Evolutionary conservation across 108 stramenopile genomes (phyloP).

Genomic region (Fragilariopsis cylindrus): DNA sequence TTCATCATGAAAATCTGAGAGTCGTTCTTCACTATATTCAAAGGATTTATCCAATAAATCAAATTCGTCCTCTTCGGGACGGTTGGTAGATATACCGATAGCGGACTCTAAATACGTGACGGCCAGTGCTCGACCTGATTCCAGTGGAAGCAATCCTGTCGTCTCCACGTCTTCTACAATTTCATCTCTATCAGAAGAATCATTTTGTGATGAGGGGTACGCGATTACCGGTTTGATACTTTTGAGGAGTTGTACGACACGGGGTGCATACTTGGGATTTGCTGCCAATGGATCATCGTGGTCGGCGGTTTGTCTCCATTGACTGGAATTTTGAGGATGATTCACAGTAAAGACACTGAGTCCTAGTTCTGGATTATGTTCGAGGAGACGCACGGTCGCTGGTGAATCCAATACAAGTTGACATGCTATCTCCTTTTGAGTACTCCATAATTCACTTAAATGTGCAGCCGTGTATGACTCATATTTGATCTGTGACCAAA

Average conservation of each 20-base stretch:
- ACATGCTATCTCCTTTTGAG: slow-evolving; percentile 56
- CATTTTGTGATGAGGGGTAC: neutral
- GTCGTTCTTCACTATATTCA: slow-evolving; percentile 45
- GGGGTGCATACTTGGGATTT: slow-evolving; percentile 54
- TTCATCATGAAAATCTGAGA: slow-evolving; percentile 86
- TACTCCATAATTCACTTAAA: slow-evolving; percentile 82
- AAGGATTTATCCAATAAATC: slow-evolving; percentile 35
- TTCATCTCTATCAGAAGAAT: slow-evolving; percentile 7
- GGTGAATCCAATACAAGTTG: slow-evolving; percentile 66
- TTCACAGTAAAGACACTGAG: slow-evolving; percentile 79
- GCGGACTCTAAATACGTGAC: slow-evolving; percentile 83
- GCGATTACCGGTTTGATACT: slow-evolving; percentile 39
- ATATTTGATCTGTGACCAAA: slow-evolving; percentile 89
- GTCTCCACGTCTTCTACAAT: slow-evolving; percentile 22
- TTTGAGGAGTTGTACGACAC: slow-evolving; percentile 80
- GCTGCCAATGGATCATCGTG: slow-evolving; percentile 67
- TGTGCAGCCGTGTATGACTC: slow-evolving; percentile 85
- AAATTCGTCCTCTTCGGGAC: slow-evolving; percentile 53
- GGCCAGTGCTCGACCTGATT: slow-evolving; percentile 80
- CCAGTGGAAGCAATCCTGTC: slow-evolving; percentile 52
- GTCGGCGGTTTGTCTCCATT: slow-evolving; percentile 63
- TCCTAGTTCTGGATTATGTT: slow-evolving; percentile 77
- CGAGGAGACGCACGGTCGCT: slow-evolving; percentile 67
- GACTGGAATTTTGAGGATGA: slow-evolving; percentile 75
- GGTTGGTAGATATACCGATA: slow-evolving; percentile 77